Evolutionary conservation across 1,284 basidiomycete genomes (phyloP).

Genomic region (Singerocomus inundabilis): DNA sequence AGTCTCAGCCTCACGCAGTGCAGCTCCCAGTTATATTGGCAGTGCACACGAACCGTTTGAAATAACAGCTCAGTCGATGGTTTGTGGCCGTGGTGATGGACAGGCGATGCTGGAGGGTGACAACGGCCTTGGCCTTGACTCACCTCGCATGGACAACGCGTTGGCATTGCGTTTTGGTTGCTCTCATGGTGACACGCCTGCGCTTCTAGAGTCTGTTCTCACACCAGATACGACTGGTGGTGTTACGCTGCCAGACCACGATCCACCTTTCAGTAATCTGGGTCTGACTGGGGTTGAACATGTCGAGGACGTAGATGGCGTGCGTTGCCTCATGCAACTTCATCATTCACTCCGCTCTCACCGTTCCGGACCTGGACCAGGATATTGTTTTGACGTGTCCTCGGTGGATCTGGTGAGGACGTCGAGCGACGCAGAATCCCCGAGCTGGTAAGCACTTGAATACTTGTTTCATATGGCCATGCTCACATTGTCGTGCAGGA

Average conservation of each 20-base stretch:
- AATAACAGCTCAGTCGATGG: background rate
- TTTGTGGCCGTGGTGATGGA: background rate
- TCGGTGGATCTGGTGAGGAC: background rate
- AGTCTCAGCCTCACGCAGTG: background rate
- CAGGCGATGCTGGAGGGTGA: background rate
- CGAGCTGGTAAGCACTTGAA: background rate
- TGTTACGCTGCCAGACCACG: background rate
- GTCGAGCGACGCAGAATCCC: background rate
- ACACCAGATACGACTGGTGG: background rate
- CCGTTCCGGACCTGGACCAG: background rate
- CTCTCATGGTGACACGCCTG: background rate
- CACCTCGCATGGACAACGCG: background rate
- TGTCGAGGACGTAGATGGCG: background rate
- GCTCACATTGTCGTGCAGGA: background rate
- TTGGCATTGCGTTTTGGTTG: conserved; percentile 1
- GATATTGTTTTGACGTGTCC: background rate
- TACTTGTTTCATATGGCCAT: background rate
- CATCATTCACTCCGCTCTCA: background rate
- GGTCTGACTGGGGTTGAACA: background rate
- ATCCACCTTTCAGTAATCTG: background rate
- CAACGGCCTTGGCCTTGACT: background rate
- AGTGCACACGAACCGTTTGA: background rate
- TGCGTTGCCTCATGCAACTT: background rate
- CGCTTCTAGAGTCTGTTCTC: background rate
- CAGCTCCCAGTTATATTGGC: too few relatives aligned